Conservation (phyloP, 768 basidiomycete genomes). For the Suillus tomentosus region DNA sequence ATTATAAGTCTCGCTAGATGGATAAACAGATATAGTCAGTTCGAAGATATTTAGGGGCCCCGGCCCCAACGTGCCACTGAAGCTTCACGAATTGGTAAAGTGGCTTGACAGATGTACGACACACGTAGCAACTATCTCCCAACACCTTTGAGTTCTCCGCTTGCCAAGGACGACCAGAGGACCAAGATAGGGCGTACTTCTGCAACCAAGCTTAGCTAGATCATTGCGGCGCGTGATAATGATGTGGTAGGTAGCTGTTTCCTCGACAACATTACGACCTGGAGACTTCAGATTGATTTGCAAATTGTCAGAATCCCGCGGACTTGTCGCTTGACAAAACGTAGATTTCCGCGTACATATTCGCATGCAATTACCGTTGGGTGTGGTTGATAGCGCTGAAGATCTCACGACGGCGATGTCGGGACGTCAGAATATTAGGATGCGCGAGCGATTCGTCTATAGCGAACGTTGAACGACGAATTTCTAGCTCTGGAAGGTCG, state of each 20-base stretch:
- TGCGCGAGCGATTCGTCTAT: not conserved
- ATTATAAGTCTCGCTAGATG: not conserved
- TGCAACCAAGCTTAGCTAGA: not conserved
- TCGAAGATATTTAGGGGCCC: not conserved
- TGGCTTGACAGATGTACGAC: not conserved
- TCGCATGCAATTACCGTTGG: not conserved
- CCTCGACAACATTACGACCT: not conserved
- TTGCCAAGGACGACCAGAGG: not conserved
- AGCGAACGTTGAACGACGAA: not conserved
- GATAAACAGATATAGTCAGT: not conserved
- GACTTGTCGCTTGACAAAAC: not conserved
- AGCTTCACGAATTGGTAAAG: not conserved
- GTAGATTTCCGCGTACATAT: not conserved
- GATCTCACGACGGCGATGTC: not conserved
- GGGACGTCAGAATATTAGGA: not conserved
- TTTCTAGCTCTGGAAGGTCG: not conserved
- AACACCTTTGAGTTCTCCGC: not conserved
- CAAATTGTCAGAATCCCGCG: not conserved
- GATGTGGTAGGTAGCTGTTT: not conserved
- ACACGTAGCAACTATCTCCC: not conserved
- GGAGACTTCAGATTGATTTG: not conserved
- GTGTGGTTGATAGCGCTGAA: not conserved
- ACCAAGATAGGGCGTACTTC: not conserved
- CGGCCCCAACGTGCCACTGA: not conserved
- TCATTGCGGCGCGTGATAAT: not conserved